Conservation (phyloP, 1,284 basidiomycete species). For the Ustilago cynodontis region DNA sequence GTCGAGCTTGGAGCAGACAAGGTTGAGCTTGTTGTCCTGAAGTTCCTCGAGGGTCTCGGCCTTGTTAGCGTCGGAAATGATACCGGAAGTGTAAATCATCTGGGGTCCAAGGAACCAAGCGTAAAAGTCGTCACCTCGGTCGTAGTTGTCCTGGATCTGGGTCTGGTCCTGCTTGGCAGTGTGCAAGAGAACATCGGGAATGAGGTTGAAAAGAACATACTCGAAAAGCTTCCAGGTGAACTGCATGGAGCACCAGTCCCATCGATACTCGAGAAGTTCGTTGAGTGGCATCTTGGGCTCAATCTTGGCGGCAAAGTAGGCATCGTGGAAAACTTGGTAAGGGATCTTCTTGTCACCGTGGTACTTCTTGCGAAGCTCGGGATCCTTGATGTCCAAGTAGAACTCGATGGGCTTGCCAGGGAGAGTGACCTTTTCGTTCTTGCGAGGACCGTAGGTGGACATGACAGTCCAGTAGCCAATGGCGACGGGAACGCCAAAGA, state of each 20-base stretch:
- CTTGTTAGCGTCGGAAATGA: conserved; percentile 81
- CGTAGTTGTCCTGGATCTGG: conserved; percentile 96
- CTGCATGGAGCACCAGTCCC: conserved; percentile 93
- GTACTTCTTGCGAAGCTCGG: conserved; percentile 82
- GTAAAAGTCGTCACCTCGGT: conserved; percentile 76
- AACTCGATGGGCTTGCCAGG: conserved; percentile 81
- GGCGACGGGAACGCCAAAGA: conserved; percentile 82
- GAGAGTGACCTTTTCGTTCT: conserved; percentile 87
- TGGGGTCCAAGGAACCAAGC: conserved; percentile 92
- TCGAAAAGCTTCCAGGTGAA: conserved; percentile 88
- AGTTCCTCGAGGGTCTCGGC: conserved; percentile 92
- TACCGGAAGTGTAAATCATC: conserved; percentile 97
- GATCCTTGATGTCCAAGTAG: conserved; percentile 92
- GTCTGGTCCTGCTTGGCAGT: conserved; percentile 91
- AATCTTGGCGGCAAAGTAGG: conserved; percentile 95
- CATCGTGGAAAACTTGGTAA: conserved; percentile 97
- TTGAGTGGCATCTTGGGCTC: conserved; percentile 96
- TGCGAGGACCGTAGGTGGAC: conserved; percentile 83
- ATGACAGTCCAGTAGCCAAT: conserved; percentile 91
- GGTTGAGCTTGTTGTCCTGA: conserved; percentile 96
- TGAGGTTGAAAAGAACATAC: conserved; percentile 88
- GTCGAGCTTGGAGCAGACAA: conserved; percentile 94
- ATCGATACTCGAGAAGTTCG: conserved; percentile 91
- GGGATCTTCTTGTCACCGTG: conserved; percentile 87
- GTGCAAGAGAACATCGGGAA: conserved; percentile 94